Evolutionary conservation across 225 moss, liverwort and hornwort genomes (phyloP).

Genomic region (Polytrichum commune): DNA sequence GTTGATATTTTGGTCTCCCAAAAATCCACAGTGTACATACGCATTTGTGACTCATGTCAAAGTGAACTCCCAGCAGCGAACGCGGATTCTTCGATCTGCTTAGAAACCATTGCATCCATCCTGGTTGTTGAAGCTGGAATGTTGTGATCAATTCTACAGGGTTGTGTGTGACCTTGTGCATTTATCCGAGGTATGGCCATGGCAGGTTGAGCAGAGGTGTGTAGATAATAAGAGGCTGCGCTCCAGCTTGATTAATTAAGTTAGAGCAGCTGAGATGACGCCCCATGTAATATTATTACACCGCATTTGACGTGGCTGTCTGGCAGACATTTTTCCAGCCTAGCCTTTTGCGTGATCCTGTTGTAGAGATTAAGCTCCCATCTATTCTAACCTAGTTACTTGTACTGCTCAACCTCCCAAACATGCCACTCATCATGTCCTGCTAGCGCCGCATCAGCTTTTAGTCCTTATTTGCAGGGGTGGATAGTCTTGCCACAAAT

Average conservation of each 20-base stretch:
- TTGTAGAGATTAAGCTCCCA: not conserved
- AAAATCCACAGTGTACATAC: not conserved
- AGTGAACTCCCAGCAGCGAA: not conserved
- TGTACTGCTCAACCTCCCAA: not conserved
- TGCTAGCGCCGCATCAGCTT: not conserved
- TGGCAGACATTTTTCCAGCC: slow-evolving; percentile 4
- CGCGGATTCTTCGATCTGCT: slow-evolving; percentile 5
- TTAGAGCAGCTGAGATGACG: slow-evolving; percentile 11
- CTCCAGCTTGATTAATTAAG: slow-evolving; percentile 12
- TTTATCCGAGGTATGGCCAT: too few relatives aligned
- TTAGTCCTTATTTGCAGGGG: slow-evolving; percentile 1
- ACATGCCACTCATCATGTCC: not conserved
- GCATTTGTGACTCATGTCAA: not conserved
- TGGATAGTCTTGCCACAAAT: slow-evolving; percentile 1
- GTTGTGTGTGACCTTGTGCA: too few relatives aligned
- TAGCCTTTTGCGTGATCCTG: not conserved
- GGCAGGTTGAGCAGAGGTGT: slow-evolving; percentile 22
- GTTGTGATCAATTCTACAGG: too few relatives aligned
- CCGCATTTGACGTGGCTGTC: not conserved
- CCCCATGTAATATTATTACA: not conserved
- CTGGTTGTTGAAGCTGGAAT: not conserved
- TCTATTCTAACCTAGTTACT: not conserved
- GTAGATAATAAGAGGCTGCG: slow-evolving; percentile 41
- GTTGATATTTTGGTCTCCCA: slow-evolving; percentile 32
- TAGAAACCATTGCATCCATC: not conserved